phyloP scores from a whole-genome alignment of 179 eudicot genomes.

The Monotropa hypopitys region DNA sequence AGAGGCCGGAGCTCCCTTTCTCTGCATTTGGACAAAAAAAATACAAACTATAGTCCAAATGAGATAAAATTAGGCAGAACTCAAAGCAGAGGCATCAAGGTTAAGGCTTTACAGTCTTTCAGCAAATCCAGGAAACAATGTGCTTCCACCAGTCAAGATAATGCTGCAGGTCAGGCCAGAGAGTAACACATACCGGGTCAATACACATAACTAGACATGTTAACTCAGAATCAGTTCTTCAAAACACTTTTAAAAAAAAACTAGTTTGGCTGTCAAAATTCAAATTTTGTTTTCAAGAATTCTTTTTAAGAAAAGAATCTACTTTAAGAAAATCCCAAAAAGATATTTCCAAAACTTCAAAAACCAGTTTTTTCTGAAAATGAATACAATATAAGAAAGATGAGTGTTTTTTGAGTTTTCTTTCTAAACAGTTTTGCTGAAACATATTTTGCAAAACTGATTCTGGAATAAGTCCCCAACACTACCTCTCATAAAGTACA shows the following conservation, averaged over 20 bases:
- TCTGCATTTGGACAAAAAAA: constrained; percentile 30
- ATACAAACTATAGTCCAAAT: not conserved
- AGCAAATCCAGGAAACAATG: constrained; percentile 82
- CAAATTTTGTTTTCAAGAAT: not conserved
- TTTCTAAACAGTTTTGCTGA: not conserved
- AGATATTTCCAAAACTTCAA: not conserved
- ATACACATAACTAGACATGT: too few species aligned
- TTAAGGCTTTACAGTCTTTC: constrained; percentile 72
- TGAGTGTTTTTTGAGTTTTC: not conserved
- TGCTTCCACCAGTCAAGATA: constrained; percentile 92
- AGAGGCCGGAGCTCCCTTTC: constrained; percentile 88
- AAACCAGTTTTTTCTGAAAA: not conserved
- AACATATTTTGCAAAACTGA: not conserved
- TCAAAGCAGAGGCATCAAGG: not conserved
- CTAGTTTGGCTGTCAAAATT: not conserved
- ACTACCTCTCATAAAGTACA: constrained; percentile 83
- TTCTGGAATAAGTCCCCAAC: not conserved
- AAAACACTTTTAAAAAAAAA: not conserved
- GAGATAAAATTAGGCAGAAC: not conserved
- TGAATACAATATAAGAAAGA: not conserved
- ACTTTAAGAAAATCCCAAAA: too few species aligned
- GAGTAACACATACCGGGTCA: not conserved
- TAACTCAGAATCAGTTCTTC: not conserved
- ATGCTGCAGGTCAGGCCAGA: constrained; percentile 36
- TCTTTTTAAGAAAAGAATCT: too few species aligned